Conservation (phyloP, 495 filamentous ascomycete genomes). For the Parathielavia hyrcaniae region DNA sequence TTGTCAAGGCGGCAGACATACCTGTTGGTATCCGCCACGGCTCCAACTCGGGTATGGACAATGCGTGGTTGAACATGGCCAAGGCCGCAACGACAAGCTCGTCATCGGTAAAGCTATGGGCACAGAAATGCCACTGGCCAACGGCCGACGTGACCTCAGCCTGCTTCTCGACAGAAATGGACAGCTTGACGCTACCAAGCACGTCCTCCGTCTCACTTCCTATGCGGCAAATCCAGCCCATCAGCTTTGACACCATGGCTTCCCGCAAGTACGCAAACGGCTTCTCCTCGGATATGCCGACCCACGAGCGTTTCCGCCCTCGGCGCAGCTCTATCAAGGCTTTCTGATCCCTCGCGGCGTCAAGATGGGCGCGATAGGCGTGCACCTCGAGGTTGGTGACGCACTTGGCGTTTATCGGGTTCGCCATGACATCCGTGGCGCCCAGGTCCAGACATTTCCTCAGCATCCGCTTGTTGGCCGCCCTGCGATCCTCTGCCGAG, state of each 20-base stretch:
- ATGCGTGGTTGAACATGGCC: constrained; percentile 82
- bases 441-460: constrained; percentile 74
- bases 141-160: constrained; percentile 60
- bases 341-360: constrained; percentile 61
- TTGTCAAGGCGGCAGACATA: constrained; percentile 33
- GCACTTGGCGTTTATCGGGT: constrained; percentile 63
- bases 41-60: constrained; percentile 73
- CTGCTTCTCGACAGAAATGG: constrained; percentile 52
- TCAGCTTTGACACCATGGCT: constrained; percentile 79
- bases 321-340: constrained; percentile 59
- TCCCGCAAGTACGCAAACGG: constrained; percentile 86
- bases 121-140: constrained; percentile 80
- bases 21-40: constrained; percentile 70
- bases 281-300: constrained; percentile 77
- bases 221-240: constrained; percentile 82
- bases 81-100: constrained; percentile 75
- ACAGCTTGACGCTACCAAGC: constrained; percentile 38
- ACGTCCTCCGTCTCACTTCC: constrained; percentile 44
- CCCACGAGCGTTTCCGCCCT: constrained; percentile 81
- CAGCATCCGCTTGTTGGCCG: constrained; percentile 41
- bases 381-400: constrained; percentile 70
- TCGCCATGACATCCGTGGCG: constrained; percentile 75
- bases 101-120: constrained; percentile 82
- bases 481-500: constrained; percentile 13
- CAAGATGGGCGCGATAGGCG: constrained; percentile 71